These are phyloP conservation scores for Aspergillus amoenus DNA, from an alignment of 2,329 filamentous ascomycete genomes.

Conservation along the genomic window DNA sequence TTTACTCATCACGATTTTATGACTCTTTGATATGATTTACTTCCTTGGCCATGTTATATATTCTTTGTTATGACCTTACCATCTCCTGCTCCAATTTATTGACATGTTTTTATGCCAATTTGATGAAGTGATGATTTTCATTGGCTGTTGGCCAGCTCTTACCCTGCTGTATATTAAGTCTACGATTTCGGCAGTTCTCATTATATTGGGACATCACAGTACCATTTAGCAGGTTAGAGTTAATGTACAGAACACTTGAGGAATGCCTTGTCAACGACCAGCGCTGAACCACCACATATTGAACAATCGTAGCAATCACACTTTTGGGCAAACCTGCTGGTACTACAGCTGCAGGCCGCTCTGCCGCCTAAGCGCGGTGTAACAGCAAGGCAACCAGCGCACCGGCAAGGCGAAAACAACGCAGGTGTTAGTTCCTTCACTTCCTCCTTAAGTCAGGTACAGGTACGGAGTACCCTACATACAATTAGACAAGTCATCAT, in stretches of 20 bases:
- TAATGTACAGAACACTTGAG: neutral
- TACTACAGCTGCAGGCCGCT: neutral
- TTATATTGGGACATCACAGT: neutral
- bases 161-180: neutral
- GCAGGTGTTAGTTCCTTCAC: neutral
- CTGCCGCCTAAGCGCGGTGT: neutral
- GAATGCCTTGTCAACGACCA: slow-evolving; percentile 8
- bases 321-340: neutral
- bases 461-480: neutral
- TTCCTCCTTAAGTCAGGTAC: neutral
- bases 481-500: neutral
- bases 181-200: neutral
- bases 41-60: slow-evolving; percentile 1
- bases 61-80: slow-evolving; percentile 7
- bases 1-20: slow-evolving; percentile 4
- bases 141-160: neutral
- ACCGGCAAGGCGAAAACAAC: neutral
- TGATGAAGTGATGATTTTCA: slow-evolving; percentile 13
- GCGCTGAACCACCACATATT: neutral
- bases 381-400: neutral
- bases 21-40: slow-evolving; percentile 4
- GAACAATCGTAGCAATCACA: neutral
- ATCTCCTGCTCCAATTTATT: neutral
- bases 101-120: slow-evolving; percentile 5
- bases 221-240: neutral